Base-by-base conservation (phyloP, 1,284 basidiomycete genomes). In the Microbotryum scabiosae region DNA sequence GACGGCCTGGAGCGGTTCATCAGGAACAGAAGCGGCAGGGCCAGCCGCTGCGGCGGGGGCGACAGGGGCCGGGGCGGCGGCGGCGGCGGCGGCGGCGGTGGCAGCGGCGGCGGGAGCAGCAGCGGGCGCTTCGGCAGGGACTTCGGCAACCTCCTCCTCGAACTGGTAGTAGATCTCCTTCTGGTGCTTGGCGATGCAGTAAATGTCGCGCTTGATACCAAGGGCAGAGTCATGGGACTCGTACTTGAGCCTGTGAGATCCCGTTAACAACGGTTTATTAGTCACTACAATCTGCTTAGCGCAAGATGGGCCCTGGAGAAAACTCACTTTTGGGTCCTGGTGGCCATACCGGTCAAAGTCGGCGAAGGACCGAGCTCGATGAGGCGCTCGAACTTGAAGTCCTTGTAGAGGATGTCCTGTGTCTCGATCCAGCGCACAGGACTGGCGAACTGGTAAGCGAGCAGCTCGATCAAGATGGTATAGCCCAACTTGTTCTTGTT, bases 401-500 rank as follows among this genome's bases (percentile, higher is more conserved):
- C 78, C 7, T 79, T 83, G 79, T 98, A 98, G 63, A 98, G 82
- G 51, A 90, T 83, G 72, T 98, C 94, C 74, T 97, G 94, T 0
- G 94, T 98, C 79, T 97, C 89, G 73, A 98, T 98, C 94, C 94
- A 97, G 60, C 92, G 86, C 28, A 98, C 93, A 14, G 92, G 91
- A 3, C 91, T 75, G 21, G 75, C 75, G 71, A 93, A 93, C 75
- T 98, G 94, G 75, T 97, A 97, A 18, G 94, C 91, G 50, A 98
- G 82, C 59, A 97, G 84, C 76, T 97, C 94, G 69, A 97, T 91
- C 63, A 98, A 84, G 59, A 97, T 92, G 70, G 86, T 87, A 75
- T 97, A 97, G 0, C 93, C 91, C 50, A 98, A 82, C 72, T 87
- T 87, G 78, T 97, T 91, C 56, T 90, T 85, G 70, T 92, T 87